Base-by-base conservation (phyloP, 1,284 basidiomycete species). In the Leccinum griseonigrum region DNA sequence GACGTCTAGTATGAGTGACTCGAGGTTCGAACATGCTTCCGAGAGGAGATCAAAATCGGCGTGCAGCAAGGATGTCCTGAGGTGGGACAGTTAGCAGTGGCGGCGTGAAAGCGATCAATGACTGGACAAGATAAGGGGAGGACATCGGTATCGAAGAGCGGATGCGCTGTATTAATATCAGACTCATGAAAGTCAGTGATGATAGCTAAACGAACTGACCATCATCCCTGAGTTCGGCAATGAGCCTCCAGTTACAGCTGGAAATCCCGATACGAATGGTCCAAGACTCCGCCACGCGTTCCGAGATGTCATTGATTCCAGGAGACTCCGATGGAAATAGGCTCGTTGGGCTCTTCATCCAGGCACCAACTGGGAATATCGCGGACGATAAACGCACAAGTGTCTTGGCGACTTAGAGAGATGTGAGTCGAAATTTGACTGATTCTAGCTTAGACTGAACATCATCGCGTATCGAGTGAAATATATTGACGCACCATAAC, bases 161-260 rank as follows among this genome's bases (percentile, higher is more conserved):
- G 81, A 36, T 81, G 78, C 60, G 82, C 84, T 84, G 67, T 16
- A 58, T 52, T 63, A 22, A 3, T 28, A 50, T 74, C 56, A 71
- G 62, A 56, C 43, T 7, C 31, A 11, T 3, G 40, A 50, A 59
- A 53, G 52, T 40, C 36, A 26, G 54, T 8, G 50, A 52, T 9
- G 55, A 53, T 48, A 7, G 54, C 4, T 61, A 34, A 38, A 62
- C n/a, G 52, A 57, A 60, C 82, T 72, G 60, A 87, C 85, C 76
- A 68, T 87, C 84, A 63, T 85, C 83, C 70, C 83, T 85, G 51
- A 90, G 78, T 66, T 87, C 87, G 11, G 81, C 78, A n/a, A 92
- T 82, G 3, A 83, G 81, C 66, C 87, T 81, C 88, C 90, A 92
- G 50, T 85, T 82, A 92, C 91, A 94, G 50, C 81, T 84, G 7